A percentile compares a stretch with the other conserved stretches of the same genome.
These are phyloP conservation scores for Phytophthora parvispora DNA, from an alignment of 352 stramenopile genomes.

Conservation along the genomic window DNA sequence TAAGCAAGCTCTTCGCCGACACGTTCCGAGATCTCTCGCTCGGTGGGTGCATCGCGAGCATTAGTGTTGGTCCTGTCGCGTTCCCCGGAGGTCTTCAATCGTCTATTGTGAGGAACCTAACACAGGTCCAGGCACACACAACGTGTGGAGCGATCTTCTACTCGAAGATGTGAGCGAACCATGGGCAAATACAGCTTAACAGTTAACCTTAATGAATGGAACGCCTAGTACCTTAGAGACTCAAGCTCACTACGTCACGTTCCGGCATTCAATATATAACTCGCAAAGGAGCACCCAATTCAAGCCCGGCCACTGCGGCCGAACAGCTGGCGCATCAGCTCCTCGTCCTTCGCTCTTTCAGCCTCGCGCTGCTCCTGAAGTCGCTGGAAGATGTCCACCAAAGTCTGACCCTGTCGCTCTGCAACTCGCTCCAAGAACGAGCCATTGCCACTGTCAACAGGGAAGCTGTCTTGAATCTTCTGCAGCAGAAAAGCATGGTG, in stretches of 20 bases:
- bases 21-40: constrained; percentile 35
- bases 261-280: constrained; percentile 8
- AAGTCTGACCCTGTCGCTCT: constrained; percentile 41
- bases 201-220: constrained; percentile 15
- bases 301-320: constrained; percentile 9
- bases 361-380: constrained; percentile 38
- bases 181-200: constrained; percentile 5
- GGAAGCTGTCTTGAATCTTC: constrained; percentile 50
- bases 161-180: constrained; percentile 20
- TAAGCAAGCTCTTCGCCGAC: constrained; percentile 28
- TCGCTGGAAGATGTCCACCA: constrained; percentile 47
- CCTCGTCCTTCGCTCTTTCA: constrained; percentile 40
- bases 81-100: constrained; percentile 22
- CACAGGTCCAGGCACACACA: constrained; percentile 55
- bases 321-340: constrained; percentile 40
- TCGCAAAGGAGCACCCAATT: neutral
- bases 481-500: constrained; percentile 45
- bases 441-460: constrained; percentile 33
- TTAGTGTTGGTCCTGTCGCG: constrained; percentile 48
- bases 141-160: constrained; percentile 60
- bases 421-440: constrained; percentile 50
- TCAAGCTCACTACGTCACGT: neutral
- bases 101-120: neutral
- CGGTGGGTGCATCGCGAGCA: constrained; percentile 46
- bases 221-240: neutral